Evolutionary conservation across 2,329 filamentous ascomycete species (phyloP).

Genomic region (Lasiodiplodia hormozganensis): DNA sequence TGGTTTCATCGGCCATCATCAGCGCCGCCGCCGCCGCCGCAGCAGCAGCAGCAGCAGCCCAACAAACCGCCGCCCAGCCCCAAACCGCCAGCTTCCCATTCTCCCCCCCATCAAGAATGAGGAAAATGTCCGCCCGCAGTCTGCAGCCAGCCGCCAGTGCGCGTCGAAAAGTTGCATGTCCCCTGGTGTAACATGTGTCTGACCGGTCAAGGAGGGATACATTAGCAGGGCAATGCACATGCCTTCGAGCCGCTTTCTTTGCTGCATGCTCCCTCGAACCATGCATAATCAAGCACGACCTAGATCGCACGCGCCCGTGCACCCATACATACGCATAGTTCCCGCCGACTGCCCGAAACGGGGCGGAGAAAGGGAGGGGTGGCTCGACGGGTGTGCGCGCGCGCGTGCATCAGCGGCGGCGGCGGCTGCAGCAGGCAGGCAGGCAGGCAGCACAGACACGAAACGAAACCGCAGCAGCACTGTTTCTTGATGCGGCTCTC

Average conservation of each 20-base stretch:
- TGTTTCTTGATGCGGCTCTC: not conserved
- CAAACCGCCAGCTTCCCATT: slow-evolving; percentile 33
- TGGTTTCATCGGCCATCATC: not conserved
- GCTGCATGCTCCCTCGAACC: not conserved
- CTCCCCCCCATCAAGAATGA: not conserved
- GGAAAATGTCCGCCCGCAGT: not conserved
- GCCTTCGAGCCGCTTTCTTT: not conserved
- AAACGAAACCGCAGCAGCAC: not conserved
- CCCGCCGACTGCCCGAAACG: not conserved
- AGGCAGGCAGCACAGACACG: not conserved
- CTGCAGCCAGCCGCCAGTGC: not conserved
- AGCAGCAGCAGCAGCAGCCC: not conserved
- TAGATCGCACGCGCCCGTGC: not conserved
- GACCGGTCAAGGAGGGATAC: not conserved
- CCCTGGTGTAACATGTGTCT: not conserved
- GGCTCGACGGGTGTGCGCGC: not conserved
- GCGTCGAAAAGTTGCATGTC: not conserved
- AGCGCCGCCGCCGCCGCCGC: no score
- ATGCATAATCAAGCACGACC: not conserved
- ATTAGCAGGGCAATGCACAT: not conserved
- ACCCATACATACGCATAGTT: not conserved
- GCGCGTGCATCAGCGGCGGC: not conserved
- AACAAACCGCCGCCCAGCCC: slow-evolving; percentile 27
- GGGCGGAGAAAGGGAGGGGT: not conserved
- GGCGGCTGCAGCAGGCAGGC: not conserved